Conservation (phyloP, 176 grass and related monocot species). For the Juncus effusus region DNA sequence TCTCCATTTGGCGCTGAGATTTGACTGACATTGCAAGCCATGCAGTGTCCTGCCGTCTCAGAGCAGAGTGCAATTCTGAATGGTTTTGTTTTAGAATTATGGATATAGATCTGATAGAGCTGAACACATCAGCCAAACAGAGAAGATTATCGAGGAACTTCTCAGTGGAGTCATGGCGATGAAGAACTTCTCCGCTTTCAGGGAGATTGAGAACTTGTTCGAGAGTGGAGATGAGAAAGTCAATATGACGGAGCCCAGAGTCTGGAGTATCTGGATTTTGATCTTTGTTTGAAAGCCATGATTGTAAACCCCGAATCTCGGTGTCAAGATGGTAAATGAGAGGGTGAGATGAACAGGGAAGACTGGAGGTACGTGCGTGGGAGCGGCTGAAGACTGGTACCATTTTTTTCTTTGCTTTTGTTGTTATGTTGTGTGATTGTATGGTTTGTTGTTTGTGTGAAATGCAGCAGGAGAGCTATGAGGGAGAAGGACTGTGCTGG, state of each 20-base stretch:
- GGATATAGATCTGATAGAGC: conserved; percentile 27
- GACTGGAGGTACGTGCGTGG: conserved; percentile 17
- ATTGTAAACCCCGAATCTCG: background rate
- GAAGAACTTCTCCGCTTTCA: conserved; percentile 5
- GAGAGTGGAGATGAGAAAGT: background rate
- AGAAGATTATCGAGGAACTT: conserved; percentile 17
- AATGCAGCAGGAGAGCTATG: background rate
- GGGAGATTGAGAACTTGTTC: conserved; percentile 25
- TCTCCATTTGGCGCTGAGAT: conserved; percentile 22
- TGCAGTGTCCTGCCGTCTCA: conserved; percentile 23
- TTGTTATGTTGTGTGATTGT: background rate
- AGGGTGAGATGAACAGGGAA: conserved; percentile 9
- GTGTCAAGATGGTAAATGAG: conserved; percentile 15
- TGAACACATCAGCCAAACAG: conserved; percentile 32
- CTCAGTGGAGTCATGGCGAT: background rate
- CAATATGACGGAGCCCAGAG: background rate
- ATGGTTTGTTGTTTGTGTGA: background rate
- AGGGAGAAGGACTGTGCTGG: background rate
- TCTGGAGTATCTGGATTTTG: background rate
- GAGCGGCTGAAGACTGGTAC: conserved; percentile 18
- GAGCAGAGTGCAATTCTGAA: conserved; percentile 17
- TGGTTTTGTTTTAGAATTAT: conserved; percentile 32
- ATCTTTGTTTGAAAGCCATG: background rate
- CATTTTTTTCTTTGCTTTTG: conserved; percentile 1
- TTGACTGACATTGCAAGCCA: conserved; percentile 24